Percentiles rank a stretch among this genome's conserved stretches.
Conservation (phyloP, 2,329 filamentous ascomycete species). For the Aciculosporium take region DNA sequence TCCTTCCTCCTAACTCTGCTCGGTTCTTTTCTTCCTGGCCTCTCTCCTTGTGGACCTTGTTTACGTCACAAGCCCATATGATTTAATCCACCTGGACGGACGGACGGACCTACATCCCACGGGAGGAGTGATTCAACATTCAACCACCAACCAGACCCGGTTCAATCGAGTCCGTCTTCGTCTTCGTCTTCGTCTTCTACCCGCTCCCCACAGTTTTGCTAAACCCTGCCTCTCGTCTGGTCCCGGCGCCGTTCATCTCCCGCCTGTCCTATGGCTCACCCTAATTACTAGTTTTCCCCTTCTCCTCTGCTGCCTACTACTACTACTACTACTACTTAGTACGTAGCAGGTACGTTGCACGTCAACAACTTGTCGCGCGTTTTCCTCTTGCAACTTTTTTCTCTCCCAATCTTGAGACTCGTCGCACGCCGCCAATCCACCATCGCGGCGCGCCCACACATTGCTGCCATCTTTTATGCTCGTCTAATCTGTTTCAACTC, state of each 20-base stretch:
- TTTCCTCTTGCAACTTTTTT: constrained; percentile 6
- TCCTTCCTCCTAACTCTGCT: too few relatives aligned
- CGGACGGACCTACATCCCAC: too few relatives aligned
- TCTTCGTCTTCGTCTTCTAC: constrained; percentile 4
- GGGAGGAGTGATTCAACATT: constrained; percentile 1
- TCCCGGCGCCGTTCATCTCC: constrained; percentile 9
- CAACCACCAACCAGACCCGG: not conserved
- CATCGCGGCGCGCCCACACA: constrained; percentile 6
- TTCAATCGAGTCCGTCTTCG: too few relatives aligned
- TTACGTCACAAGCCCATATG: too few relatives aligned
- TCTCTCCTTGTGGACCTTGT: too few relatives aligned
- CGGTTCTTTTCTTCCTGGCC: too few relatives aligned
- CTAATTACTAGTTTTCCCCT: constrained; percentile 15
- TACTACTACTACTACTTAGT: too few relatives aligned
- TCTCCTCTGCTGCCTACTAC: too few relatives aligned
- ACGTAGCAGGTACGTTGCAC: too few relatives aligned
- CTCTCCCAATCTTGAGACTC: not conserved
- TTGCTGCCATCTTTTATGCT: constrained; percentile 4
- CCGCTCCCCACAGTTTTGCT: constrained; percentile 9
- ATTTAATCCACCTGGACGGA: too few relatives aligned
- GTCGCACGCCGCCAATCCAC: constrained; percentile 7
- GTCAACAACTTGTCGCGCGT: constrained; percentile 10
- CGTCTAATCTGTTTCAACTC: not conserved
- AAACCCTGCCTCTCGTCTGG: constrained; percentile 7
- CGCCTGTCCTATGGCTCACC: constrained; percentile 8